Evolutionary conservation across 1,284 basidiomycete genomes (phyloP).

Genomic region (Cutaneotrichosporon sp.): DNA sequence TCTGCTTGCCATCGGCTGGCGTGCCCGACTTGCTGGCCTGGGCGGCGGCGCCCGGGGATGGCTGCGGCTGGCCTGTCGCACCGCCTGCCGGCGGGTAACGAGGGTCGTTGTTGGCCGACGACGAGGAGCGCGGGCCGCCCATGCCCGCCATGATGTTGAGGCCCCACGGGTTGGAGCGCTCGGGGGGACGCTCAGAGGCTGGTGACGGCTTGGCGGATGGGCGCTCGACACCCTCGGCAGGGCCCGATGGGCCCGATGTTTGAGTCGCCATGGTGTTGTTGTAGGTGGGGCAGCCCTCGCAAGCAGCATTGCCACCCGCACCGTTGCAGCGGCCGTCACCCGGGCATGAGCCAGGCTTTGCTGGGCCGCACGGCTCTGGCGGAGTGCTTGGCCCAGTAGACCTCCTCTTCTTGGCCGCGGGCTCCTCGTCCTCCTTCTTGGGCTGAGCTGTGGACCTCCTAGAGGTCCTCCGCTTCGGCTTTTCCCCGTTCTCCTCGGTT

Average conservation of each 20-base stretch:
- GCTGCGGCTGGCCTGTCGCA: neutral
- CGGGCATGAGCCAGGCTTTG: conserved; percentile 73
- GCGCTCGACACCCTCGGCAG: conserved; percentile 49
- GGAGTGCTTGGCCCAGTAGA: conserved; percentile 35
- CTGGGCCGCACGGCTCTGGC: conserved; percentile 31
- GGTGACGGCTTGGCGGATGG: conserved; percentile 22
- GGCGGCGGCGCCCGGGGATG: neutral
- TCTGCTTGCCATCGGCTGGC: conserved; percentile 3
- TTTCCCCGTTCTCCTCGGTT: conserved; percentile 12
- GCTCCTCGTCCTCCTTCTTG: conserved; percentile 17
- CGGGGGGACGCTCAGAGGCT: conserved; percentile 10
- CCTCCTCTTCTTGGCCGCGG: conserved; percentile 21
- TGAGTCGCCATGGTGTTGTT: conserved; percentile 65
- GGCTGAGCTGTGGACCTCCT: conserved; percentile 13
- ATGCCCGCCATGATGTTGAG: conserved; percentile 18
- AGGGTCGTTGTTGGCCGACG: conserved; percentile 5
- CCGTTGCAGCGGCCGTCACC: conserved; percentile 95
- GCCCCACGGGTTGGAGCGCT: conserved; percentile 27
- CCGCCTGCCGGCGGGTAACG: neutral
- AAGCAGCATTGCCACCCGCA: conserved; percentile 84
- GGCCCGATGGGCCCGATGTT: conserved; percentile 11
- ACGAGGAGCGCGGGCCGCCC: neutral
- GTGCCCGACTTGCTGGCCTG: neutral
- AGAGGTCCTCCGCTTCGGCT: conserved; percentile 17
- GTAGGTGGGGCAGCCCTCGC: conserved; percentile 89